Conservation (phyloP, 169 alveolate species). For the Plasmodium cynomolgi region DNA sequence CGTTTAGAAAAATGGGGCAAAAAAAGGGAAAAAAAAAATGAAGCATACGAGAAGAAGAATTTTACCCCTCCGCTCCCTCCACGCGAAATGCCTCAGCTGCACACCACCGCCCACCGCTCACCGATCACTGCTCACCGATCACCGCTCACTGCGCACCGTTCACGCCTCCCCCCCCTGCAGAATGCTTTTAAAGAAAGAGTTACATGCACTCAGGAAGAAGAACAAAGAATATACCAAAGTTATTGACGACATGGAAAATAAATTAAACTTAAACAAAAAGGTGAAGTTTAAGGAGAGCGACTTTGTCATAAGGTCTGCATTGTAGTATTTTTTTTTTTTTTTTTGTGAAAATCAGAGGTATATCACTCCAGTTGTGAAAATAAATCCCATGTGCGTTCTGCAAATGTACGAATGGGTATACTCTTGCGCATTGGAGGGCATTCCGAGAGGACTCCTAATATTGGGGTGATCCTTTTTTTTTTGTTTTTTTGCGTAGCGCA, state of each 20-base stretch:
- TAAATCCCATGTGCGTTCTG: neutral
- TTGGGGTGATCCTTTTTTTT: neutral
- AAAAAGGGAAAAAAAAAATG: neutral
- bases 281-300: conserved; percentile 45
- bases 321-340: conserved; percentile 8
- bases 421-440: neutral
- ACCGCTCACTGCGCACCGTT: too few species aligned
- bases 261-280: conserved; percentile 28
- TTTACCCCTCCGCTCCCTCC: neutral
- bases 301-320: conserved; percentile 20
- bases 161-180: neutral
- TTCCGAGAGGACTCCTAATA: neutral
- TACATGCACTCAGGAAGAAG: conserved; percentile 14
- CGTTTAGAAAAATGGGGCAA: neutral
- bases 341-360: neutral
- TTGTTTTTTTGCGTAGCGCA: neutral
- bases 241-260: conserved; percentile 45
- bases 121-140: too few species aligned
- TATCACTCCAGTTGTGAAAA: neutral
- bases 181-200: conserved; percentile 35
- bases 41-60: neutral
- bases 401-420: conserved; percentile 1
- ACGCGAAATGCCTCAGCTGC: neutral
- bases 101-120: neutral
- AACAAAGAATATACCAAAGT: conserved; percentile 17